Evolutionary conservation across 2,329 filamentous ascomycete species (phyloP).

Genomic region (Aspergillus sp.): DNA sequence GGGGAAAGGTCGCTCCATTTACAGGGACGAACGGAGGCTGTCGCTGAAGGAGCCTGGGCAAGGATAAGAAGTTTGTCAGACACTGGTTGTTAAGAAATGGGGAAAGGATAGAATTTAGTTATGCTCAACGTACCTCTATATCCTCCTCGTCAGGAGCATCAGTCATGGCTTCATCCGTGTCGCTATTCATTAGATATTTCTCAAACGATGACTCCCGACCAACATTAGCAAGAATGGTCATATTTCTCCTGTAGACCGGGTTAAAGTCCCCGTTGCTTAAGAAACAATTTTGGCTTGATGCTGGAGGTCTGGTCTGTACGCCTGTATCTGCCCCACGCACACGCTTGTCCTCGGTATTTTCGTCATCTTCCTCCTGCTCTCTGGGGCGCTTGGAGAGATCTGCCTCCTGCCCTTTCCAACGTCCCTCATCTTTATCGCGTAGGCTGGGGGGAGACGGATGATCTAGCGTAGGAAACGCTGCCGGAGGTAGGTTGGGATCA

Average conservation of each 20-base stretch:
- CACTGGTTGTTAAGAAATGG: not conserved
- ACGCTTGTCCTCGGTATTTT: not conserved
- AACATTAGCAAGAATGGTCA: conserved; percentile 21
- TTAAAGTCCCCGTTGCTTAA: conserved; percentile 34
- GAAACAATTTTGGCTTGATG: conserved; percentile 24
- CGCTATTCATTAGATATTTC: conserved; percentile 25
- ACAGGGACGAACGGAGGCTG: conserved; percentile 17
- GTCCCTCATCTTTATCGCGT: not conserved
- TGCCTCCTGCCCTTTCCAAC: not conserved
- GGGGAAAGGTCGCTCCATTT: conserved; percentile 37
- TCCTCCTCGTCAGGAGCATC: not conserved
- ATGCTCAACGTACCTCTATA: conserved; percentile 10
- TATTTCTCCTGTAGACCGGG: conserved; percentile 31
- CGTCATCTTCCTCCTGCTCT: not conserved
- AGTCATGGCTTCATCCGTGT: conserved; percentile 15
- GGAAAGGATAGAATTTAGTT: not conserved
- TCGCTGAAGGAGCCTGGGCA: not conserved
- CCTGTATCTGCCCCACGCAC: conserved; percentile 1
- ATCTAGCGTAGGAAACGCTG: conserved; percentile 45
- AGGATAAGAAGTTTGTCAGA: not conserved
- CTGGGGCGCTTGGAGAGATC: not conserved
- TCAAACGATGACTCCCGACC: conserved; percentile 3
- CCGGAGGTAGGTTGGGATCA: conserved; percentile 43
- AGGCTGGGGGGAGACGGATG: conserved; percentile 8
- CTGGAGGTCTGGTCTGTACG: conserved; percentile 15